Conservation (phyloP, 2,329 filamentous ascomycete genomes). For the Colletotrichum sp. region DNA sequence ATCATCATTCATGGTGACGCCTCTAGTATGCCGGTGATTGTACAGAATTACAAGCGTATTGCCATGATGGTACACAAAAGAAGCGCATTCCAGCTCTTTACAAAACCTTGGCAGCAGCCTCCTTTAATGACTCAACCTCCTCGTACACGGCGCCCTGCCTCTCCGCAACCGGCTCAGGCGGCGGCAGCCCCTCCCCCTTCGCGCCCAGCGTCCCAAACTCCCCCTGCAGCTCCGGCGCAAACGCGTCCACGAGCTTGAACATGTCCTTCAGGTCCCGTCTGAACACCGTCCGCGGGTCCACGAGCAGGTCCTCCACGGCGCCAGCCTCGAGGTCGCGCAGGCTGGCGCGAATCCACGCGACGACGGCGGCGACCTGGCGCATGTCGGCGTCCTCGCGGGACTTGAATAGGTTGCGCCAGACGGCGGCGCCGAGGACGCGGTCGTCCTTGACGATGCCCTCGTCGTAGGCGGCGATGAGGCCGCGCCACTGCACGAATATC, state of each 20-base stretch:
- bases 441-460: slow-evolving; percentile 81
- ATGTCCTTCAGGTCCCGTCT: slow-evolving; percentile 44
- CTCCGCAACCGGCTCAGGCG: slow-evolving; percentile 18
- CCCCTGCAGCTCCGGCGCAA: slow-evolving; percentile 34
- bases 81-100: not conserved
- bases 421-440: slow-evolving; percentile 76
- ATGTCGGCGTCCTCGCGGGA: slow-evolving; percentile 59
- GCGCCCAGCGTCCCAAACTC: slow-evolving; percentile 40
- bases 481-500: slow-evolving; percentile 92
- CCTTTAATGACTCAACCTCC: not conserved
- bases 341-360: slow-evolving; percentile 59
- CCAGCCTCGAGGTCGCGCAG: slow-evolving; percentile 54
- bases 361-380: slow-evolving; percentile 55
- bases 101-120: not conserved
- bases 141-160: slow-evolving; percentile 20
- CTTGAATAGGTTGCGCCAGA: slow-evolving; percentile 96
- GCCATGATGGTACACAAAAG: not conserved
- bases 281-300: slow-evolving; percentile 45
- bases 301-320: slow-evolving; percentile 47
- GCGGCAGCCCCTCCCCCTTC: slow-evolving; percentile 9
- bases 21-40: slow-evolving; percentile 11
- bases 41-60: slow-evolving; percentile 28
- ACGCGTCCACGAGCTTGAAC: slow-evolving; percentile 40
- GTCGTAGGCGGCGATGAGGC: slow-evolving; percentile 82
- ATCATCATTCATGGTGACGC: not conserved